Base-by-base conservation (phyloP, 108 stramenopile species). In the Cyclotella baltica region DNA sequence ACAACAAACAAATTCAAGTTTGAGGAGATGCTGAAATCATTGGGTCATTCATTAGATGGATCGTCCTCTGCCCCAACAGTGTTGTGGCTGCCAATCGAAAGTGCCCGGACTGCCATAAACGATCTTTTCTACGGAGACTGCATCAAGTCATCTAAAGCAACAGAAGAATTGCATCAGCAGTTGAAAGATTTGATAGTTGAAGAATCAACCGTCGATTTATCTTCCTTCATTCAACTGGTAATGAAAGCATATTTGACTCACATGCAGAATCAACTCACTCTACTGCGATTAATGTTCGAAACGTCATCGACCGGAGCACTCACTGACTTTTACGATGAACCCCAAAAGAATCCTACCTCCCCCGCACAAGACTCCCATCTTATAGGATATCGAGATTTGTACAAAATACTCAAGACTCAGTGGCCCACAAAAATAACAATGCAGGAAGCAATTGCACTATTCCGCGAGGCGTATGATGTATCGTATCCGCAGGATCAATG, bases 271-370 rank as follows among this genome's bases (percentile, higher is more conserved):
- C 76, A 52, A 62, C 18, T 52, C n/a, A 77, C 66, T 31, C 59
- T 69, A 16, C 52, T 89, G 13, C 70, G 86, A 36, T 67, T 86
- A 25, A 86, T 89, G 88, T 87, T 89, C 70, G 86, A 76, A 52
- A 80, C 73, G 11, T 64, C 78, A 28, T 67, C 48, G 0, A 33
- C 43, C 11, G 74, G 83, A 3, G 57, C 67, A 36, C 43, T 84
- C 27, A 75, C 78, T 31, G 78, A 66, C 18, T 67, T 47, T 43
- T 76, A 67, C 38, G 55, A 73, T 38, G 59, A 34, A 66, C 73
- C 77, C n/a, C 22, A 55, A 46, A 16, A 61, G 30, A 48, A 63
- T 0, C 8, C 6, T n/a, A 47, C 20, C 58, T 37, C 22, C 59
- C 1, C 35, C 51, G 31, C 1, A 46, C 38, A 22, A 10, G 15